phyloP scores from a whole-genome alignment of 768 basidiomycete genomes.

The Podaxis mareebaensis region DNA sequence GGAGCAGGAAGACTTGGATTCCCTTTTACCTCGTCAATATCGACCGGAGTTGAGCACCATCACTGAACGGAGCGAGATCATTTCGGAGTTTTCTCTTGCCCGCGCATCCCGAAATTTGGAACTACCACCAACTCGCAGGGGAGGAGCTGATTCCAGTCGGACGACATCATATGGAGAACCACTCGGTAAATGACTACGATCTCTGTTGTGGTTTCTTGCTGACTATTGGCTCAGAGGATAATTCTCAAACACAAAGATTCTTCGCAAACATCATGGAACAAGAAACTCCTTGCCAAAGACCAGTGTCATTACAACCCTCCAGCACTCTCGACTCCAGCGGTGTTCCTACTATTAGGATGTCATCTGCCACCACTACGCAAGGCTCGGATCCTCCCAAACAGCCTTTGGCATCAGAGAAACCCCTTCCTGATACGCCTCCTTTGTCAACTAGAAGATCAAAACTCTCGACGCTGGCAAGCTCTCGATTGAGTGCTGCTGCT shows the following conservation, averaged over 20 bases:
- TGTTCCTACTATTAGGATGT: constrained; percentile 39
- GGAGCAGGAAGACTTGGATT: constrained; percentile 12
- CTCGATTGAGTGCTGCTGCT: constrained; percentile 50
- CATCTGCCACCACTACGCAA: constrained; percentile 10
- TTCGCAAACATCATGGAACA: constrained; percentile 9
- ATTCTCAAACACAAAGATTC: constrained; percentile 12
- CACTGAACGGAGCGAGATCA: constrained; percentile 63
- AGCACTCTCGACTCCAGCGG: neutral
- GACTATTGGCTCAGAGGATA: constrained; percentile 4
- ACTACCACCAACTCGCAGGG: constrained; percentile 5
- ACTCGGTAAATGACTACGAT: constrained; percentile 45
- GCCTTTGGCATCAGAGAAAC: constrained; percentile 16
- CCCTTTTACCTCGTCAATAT: constrained; percentile 27
- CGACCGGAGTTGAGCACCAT: constrained; percentile 59
- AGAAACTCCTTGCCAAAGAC: constrained; percentile 5
- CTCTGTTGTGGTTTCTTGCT: neutral
- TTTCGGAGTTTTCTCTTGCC: constrained; percentile 55
- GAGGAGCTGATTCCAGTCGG: constrained; percentile 33
- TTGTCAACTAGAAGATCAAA: constrained; percentile 58
- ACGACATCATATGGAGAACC: constrained; percentile 66
- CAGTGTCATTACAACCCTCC: neutral
- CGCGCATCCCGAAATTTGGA: constrained; percentile 39
- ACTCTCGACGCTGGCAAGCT: constrained; percentile 67
- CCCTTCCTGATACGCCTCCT: constrained; percentile 22
- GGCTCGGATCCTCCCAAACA: constrained; percentile 4